Base-by-base conservation (phyloP, 140 eudicot species). In the Senecio squalidus region DNA sequence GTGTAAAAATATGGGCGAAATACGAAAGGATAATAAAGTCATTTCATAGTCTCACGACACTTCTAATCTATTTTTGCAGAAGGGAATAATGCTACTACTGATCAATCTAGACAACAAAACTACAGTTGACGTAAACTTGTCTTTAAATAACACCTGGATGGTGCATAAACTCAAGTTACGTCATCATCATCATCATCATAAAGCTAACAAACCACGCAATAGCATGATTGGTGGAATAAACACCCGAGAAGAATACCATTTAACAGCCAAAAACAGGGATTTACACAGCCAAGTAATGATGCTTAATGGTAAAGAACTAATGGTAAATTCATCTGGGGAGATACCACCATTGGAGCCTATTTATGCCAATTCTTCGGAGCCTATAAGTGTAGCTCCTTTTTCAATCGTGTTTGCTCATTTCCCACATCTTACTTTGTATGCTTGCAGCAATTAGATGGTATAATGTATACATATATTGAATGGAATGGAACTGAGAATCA, bases 371-470 rank as follows among this genome's bases (percentile, higher is more conserved):
- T 60, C 88, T 45, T 85, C 95, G 4, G 86, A 75, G 51, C 76
- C 82, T 7, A 69, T 89, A 58, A 41, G 22, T 20, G 87, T 85
- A 20, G 83, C 76, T 57, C 95, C 94, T 26, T 76, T 20, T 66
- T 85, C 97, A 14, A 83, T 90, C 65, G 94, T 83, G 52, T 90
- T 90, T 62, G 85, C 68, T 48, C 95, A 75, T 60, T 55, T 90
- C 25, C 97, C 88, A 29, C 49, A 74, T 63, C 76, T 80, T 45
- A 52, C 50, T 62, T 60, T 90, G 38, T 82, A 78, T 47, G 94
- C 94, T 73, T 90, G 97, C 70, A 62, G 70, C 69, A 31, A 53
- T 62, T 70, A 71, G 59, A 54, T 49, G 26, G 51, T 62, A 43
- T 54, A 31, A 31, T 24, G 39, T 15, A 54, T 33, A 53, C 52